A percentile compares a stretch with the other conserved stretches of the same genome.
Evolutionary conservation across 2,329 filamentous ascomycete species (phyloP).

Genomic region (Fusarium avenaceum): DNA sequence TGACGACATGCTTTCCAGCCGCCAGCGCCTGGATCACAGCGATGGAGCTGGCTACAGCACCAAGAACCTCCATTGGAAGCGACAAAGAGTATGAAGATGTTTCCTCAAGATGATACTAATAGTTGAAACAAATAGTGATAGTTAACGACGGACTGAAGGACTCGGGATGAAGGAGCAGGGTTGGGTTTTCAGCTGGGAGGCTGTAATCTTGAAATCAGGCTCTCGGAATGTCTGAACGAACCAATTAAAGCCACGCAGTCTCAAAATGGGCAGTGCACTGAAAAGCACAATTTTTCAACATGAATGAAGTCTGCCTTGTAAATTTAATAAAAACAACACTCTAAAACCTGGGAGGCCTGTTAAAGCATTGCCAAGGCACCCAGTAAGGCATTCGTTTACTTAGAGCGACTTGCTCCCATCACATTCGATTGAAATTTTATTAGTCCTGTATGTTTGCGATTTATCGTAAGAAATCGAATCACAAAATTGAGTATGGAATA

Average conservation of each 20-base stretch:
- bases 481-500: too few species aligned
- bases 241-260: constrained; percentile 25
- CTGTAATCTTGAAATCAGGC: constrained; percentile 1
- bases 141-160: neutral
- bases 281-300: neutral
- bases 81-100: neutral
- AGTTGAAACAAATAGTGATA: rapidly evolving
- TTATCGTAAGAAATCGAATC: too few species aligned
- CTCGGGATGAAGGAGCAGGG: neutral
- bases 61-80: constrained; percentile 24
- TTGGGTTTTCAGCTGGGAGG: neutral
- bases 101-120: neutral
- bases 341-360: too few species aligned
- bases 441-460: too few species aligned
- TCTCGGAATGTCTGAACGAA: neutral
- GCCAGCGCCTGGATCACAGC: constrained; percentile 20
- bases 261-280: neutral
- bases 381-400: too few species aligned
- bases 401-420: too few species aligned
- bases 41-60: constrained; percentile 29
- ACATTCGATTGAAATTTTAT: too few species aligned
- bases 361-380: too few species aligned
- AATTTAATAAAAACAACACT: neutral
- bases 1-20: constrained; percentile 19
- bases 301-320: neutral